Percentiles rank a stretch among this genome's conserved stretches.
Conservation (phyloP, 169 alveolate species). For the Plasmodium adleri region DNA sequence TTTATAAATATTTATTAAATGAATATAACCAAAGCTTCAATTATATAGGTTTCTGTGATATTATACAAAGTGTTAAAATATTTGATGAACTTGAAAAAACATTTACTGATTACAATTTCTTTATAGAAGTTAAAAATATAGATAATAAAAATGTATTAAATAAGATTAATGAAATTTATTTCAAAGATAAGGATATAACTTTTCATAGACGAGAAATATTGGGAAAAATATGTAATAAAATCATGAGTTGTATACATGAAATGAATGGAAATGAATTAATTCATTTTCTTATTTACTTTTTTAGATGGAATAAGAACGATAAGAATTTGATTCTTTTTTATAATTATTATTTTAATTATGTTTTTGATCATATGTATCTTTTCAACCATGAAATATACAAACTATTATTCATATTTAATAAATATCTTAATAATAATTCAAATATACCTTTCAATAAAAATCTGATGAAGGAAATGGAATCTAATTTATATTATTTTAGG, state of each 20-base stretch:
- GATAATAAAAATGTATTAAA: constrained; percentile 28
- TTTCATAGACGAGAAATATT: constrained; percentile 62
- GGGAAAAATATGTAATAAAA: constrained; percentile 63
- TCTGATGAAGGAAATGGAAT: constrained; percentile 5
- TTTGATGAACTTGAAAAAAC: constrained; percentile 48
- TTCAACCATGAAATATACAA: constrained; percentile 53
- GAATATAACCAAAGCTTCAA: constrained; percentile 63
- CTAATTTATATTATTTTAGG: constrained; percentile 16
- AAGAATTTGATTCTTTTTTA: constrained; percentile 48
- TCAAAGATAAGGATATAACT: constrained; percentile 46
- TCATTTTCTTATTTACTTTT: constrained; percentile 59
- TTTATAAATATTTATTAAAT: constrained; percentile 56
- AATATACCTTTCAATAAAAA: constrained; percentile 23
- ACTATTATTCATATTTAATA: constrained; percentile 51
- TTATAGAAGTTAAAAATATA: constrained; percentile 31
- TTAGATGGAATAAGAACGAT: constrained; percentile 67
- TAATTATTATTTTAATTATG: constrained; percentile 62
- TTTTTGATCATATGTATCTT: constrained; percentile 53
- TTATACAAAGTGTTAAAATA: constrained; percentile 48
- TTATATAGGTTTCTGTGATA: constrained; percentile 30
- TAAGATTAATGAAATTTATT: constrained; percentile 42
- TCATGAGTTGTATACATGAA: constrained; percentile 57
- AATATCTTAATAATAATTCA: constrained; percentile 36
- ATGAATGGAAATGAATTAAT: constrained; percentile 67
- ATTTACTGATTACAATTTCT: constrained; percentile 32